Evolutionary conservation across 768 basidiomycete genomes (phyloP).

Genomic region (Mycena filopes): DNA sequence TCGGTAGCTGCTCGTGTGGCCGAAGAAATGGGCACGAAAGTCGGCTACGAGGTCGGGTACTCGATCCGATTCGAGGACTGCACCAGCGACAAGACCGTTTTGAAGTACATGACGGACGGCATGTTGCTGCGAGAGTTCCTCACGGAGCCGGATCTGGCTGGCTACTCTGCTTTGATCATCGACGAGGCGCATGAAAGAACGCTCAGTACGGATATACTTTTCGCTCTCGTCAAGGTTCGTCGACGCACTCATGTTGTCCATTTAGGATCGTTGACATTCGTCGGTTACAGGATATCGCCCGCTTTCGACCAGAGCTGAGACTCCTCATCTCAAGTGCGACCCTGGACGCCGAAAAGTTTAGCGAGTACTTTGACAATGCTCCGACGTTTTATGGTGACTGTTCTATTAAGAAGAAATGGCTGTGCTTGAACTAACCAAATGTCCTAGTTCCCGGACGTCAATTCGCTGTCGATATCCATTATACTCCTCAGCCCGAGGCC

Average conservation of each 20-base stretch:
- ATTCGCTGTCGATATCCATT: constrained; percentile 98
- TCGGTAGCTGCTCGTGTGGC: constrained; percentile 99
- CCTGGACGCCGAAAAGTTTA: constrained; percentile 97
- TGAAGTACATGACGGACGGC: constrained; percentile 99
- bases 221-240: constrained; percentile 97
- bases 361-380: constrained; percentile 96
- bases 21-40: constrained; percentile 97
- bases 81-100: constrained; percentile 97
- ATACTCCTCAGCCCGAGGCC: constrained; percentile 98
- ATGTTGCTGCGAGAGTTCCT: constrained; percentile 98
- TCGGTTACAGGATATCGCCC: constrained; percentile 86
- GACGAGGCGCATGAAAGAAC: constrained; percentile 99
- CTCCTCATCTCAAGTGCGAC: constrained; percentile 96
- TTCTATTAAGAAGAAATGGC: not conserved
- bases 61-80: constrained; percentile 99
- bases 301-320: constrained; percentile 94
- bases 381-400: constrained; percentile 90
- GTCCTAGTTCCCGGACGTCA: constrained; percentile 92
- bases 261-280: constrained; percentile 41
- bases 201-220: constrained; percentile 97
- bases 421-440: constrained; percentile 18
- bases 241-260: constrained; percentile 33
- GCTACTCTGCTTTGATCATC: constrained; percentile 95
- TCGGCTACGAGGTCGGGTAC: constrained; percentile 99
- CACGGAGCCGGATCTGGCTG: constrained; percentile 96